A percentile compares a stretch with the other conserved stretches of the same genome.
phyloP scores from a whole-genome alignment of 768 basidiomycete genomes.

The Mycena amicta region DNA sequence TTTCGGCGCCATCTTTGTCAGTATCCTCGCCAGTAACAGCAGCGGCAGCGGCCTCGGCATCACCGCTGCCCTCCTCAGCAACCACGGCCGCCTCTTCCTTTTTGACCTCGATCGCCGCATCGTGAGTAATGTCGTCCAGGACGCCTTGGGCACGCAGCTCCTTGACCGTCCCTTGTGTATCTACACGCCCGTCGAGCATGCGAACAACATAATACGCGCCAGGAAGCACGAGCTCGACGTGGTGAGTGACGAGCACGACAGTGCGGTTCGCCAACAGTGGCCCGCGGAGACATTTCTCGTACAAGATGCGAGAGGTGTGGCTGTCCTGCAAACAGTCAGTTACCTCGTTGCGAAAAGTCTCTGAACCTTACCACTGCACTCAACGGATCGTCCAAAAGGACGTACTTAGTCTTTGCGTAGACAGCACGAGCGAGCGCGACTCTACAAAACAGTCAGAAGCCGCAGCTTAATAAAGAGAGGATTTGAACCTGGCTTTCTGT shows the following conservation, averaged over 20 bases:
- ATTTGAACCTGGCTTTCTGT: slow-evolving; percentile 58
- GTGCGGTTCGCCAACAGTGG: slow-evolving; percentile 69
- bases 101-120: slow-evolving; percentile 51
- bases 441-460: slow-evolving; percentile 28
- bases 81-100: slow-evolving; percentile 47
- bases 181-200: slow-evolving; percentile 81
- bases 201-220: slow-evolving; percentile 73
- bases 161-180: slow-evolving; percentile 68
- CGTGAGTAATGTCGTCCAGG: slow-evolving; percentile 62
- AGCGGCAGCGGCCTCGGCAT: slow-evolving; percentile 30
- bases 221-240: slow-evolving; percentile 83
- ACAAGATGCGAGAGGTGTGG: slow-evolving; percentile 65
- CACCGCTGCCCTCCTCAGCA: slow-evolving; percentile 30
- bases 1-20: slow-evolving; percentile 23
- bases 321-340: slow-evolving; percentile 49
- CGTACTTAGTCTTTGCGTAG: slow-evolving; percentile 52
- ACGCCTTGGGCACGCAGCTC: slow-evolving; percentile 65
- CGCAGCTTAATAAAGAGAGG: too few relatives aligned
- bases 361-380: slow-evolving; percentile 56
- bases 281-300: slow-evolving; percentile 67
- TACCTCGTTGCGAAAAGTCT: background rate
- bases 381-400: slow-evolving; percentile 61
- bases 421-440: slow-evolving; percentile 67
- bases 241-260: slow-evolving; percentile 77
- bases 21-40: slow-evolving; percentile 18